Evolutionary conservation across 768 basidiomycete genomes (phyloP).

Genomic region (Mycena metata): DNA sequence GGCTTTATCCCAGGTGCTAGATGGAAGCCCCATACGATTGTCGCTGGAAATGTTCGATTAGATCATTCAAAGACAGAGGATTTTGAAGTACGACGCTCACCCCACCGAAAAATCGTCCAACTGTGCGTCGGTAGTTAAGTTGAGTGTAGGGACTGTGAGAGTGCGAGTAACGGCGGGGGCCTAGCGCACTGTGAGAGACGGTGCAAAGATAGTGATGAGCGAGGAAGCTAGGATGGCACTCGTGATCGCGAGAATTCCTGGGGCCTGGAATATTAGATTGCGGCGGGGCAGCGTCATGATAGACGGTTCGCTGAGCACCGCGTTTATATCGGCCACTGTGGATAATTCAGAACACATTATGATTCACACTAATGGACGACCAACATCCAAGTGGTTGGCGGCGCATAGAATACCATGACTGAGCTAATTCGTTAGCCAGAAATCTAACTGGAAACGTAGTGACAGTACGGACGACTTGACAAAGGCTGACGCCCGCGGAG

Average conservation of each 20-base stretch:
- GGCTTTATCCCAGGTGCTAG: slow-evolving; percentile 21
- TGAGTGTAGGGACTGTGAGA: slow-evolving; percentile 24
- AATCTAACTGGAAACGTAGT: not conserved
- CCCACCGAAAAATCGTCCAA: not conserved
- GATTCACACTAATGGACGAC: not conserved
- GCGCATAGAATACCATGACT: slow-evolving; percentile 19
- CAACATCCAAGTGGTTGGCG: slow-evolving; percentile 5
- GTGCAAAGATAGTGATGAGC: slow-evolving; percentile 26
- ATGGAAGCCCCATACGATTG: not conserved
- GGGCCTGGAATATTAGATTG: slow-evolving; percentile 12
- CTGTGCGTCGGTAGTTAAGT: slow-evolving; percentile 11
- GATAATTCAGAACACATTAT: too few species aligned
- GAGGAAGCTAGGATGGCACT: slow-evolving; percentile 6
- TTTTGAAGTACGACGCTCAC: not conserved
- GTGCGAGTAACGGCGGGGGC: not conserved
- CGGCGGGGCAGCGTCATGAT: not conserved
- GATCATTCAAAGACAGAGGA: not conserved
- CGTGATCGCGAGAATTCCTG: not conserved
- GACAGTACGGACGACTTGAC: slow-evolving; percentile 6
- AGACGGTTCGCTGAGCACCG: slow-evolving; percentile 5
- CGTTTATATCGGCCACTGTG: slow-evolving; percentile 9
- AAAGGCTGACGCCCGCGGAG: slow-evolving; percentile 12
- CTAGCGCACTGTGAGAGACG: slow-evolving; percentile 18
- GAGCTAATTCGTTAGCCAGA: not conserved
- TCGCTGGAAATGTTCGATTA: too few species aligned